These are phyloP conservation scores for Wallacemonas rigidus DNA, from an alignment of 208 protist genomes.

Conservation along the genomic window DNA sequence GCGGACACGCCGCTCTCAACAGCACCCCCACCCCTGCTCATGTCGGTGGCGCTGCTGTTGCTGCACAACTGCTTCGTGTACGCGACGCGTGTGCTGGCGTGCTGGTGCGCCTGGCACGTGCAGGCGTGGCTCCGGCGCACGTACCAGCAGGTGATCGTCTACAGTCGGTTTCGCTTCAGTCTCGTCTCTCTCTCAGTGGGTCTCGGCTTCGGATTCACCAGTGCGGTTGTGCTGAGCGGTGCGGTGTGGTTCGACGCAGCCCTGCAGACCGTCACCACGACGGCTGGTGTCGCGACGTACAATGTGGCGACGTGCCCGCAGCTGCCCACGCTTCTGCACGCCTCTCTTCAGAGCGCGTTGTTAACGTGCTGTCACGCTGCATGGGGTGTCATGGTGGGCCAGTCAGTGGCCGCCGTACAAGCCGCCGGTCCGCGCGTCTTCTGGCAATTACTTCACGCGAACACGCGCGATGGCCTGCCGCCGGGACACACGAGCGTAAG, in stretches of 20 bases:
- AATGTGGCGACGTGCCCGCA: constrained; percentile 45
- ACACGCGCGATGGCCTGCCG: not conserved
- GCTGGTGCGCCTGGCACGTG: constrained; percentile 29
- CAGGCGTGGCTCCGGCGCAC: constrained; percentile 28
- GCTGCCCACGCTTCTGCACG: constrained; percentile 53
- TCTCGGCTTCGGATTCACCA: constrained; percentile 44
- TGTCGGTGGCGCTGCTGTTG: constrained; percentile 26
- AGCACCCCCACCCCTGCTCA: not conserved
- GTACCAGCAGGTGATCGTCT: constrained; percentile 38
- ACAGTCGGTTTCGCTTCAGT: constrained; percentile 42
- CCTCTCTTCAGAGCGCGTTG: constrained; percentile 49
- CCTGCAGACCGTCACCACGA: constrained; percentile 2
- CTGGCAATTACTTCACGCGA: not conserved
- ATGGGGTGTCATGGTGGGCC: constrained; percentile 67
- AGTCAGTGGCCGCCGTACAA: constrained; percentile 41
- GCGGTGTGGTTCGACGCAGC: constrained; percentile 41
- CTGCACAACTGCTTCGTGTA: constrained; percentile 27
- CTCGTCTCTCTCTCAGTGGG: constrained; percentile 50
- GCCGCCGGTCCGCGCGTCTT: not conserved
- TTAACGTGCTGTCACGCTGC: constrained; percentile 50
- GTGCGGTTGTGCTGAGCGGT: constrained; percentile 41
- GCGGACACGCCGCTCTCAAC: not conserved
- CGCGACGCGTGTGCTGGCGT: constrained; percentile 28
- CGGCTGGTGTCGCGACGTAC: constrained; percentile 26
- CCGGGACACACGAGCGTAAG: too few relatives aligned